Evolutionary conservation across 2,329 filamentous ascomycete genomes (phyloP).

Genomic region (Cladophialophora carrionii): DNA sequence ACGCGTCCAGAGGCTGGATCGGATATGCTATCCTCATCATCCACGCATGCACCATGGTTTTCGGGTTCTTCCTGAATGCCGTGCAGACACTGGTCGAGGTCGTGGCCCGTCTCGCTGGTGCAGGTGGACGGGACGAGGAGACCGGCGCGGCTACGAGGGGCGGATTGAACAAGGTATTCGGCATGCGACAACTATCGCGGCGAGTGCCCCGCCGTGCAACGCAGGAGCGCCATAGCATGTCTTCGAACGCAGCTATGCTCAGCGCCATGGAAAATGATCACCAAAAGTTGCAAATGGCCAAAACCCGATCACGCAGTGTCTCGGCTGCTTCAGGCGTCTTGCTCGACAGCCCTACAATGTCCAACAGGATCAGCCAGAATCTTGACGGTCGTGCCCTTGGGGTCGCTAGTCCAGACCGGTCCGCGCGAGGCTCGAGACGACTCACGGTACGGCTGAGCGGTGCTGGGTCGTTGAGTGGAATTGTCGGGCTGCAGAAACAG

Average conservation of each 20-base stretch:
- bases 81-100: constrained; percentile 90
- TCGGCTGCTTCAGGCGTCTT: constrained; percentile 66
- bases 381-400: constrained; percentile 45
- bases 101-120: constrained; percentile 76
- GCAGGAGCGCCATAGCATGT: constrained; percentile 71
- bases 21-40: constrained; percentile 88
- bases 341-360: constrained; percentile 54
- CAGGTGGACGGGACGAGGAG: constrained; percentile 60
- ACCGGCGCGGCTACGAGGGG: constrained; percentile 69
- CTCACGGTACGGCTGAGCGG: constrained; percentile 53
- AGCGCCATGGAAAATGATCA: constrained; percentile 60
- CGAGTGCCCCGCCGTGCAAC: constrained; percentile 64
- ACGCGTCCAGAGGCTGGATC: constrained; percentile 87
- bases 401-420: constrained; percentile 68
- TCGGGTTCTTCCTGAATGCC: constrained; percentile 92
- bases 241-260: constrained; percentile 81
- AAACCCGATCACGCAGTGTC: constrained; percentile 60
- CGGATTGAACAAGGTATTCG: constrained; percentile 86
- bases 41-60: constrained; percentile 80
- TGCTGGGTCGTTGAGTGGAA: constrained; percentile 48
- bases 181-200: constrained; percentile 82
- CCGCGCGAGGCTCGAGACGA: constrained; percentile 72
- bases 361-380: constrained; percentile 62
- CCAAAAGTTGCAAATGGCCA: constrained; percentile 61
- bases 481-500: constrained; percentile 51